These are phyloP conservation scores for Lipomyces japonicus DNA, from an alignment of 805 yeast species.

Conservation along the genomic window DNA sequence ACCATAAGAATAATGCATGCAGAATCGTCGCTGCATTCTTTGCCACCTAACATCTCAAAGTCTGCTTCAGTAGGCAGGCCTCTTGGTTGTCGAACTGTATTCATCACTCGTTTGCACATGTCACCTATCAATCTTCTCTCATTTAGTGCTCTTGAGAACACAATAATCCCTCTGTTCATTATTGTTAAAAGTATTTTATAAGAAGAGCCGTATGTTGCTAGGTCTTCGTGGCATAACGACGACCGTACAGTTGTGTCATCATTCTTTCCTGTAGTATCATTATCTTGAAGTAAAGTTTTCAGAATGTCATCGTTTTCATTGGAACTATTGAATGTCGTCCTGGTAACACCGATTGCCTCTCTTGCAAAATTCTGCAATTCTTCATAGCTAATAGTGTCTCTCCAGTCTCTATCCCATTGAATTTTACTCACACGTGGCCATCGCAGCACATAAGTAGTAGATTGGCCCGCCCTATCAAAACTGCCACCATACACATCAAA, in stretches of 20 bases:
- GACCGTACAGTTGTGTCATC: background rate
- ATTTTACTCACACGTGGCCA: slow-evolving; percentile 24
- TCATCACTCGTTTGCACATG: background rate
- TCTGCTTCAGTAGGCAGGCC: too few species aligned
- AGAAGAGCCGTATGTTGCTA: background rate
- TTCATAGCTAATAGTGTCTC: slow-evolving; percentile 1
- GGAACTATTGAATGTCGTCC: background rate
- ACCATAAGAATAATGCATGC: background rate
- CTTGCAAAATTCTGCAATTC: slow-evolving; percentile 14
- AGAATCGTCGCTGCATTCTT: background rate
- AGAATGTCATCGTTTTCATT: background rate
- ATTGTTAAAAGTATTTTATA: too few species aligned
- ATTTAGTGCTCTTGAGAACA: background rate
- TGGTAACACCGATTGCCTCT: background rate
- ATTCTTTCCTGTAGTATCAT: background rate
- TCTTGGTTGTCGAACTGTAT: background rate
- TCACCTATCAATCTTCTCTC: background rate
- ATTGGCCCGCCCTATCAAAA: slow-evolving; percentile 17
- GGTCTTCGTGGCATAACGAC: background rate
- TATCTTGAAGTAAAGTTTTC: too few species aligned
- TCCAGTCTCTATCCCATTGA: slow-evolving; percentile 15
- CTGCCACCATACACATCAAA: slow-evolving; percentile 17
- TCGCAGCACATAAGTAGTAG: slow-evolving; percentile 7
- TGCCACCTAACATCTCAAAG: background rate
- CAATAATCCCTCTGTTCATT: background rate